These are phyloP conservation scores for Apophysomyces trapeziformis DNA, from an alignment of 371 early-diverging fungal species.

Conservation along the genomic window DNA sequence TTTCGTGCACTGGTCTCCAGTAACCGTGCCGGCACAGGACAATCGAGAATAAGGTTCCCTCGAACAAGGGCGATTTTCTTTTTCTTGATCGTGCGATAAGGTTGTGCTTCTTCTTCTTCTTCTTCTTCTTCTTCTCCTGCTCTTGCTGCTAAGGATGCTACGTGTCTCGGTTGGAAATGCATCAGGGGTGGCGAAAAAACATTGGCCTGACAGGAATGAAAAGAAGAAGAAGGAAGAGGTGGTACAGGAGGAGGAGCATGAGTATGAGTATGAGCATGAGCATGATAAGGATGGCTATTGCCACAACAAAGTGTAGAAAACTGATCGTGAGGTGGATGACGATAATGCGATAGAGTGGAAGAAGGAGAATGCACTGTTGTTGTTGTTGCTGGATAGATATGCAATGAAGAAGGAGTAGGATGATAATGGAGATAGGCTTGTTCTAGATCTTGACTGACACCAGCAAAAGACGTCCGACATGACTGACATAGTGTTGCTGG, in stretches of 20 bases:
- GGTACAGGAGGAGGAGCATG: too few relatives aligned
- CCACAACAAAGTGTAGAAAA: too few relatives aligned
- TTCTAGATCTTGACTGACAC: not conserved
- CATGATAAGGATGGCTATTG: not conserved
- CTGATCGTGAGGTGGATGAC: too few relatives aligned
- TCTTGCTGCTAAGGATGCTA: not conserved
- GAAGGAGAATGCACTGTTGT: too few relatives aligned
- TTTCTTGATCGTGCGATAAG: not conserved
- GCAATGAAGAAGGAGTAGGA: too few relatives aligned
- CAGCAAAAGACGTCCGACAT: not conserved
- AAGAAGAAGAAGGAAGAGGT: too few relatives aligned
- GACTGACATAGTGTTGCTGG: not conserved
- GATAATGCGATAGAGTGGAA: too few relatives aligned
- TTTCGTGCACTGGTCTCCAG: conserved; percentile 43
- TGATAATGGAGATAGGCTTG: not conserved
- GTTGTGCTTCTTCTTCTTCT: too few relatives aligned
- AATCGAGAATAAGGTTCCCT: conserved; percentile 60
- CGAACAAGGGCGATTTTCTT: conserved; percentile 36
- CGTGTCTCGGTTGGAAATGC: not conserved
- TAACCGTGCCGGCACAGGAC: conserved; percentile 54
- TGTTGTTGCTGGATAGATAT: too few relatives aligned
- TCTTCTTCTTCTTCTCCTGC: too few relatives aligned
- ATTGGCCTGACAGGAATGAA: too few relatives aligned
- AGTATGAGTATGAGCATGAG: not conserved
- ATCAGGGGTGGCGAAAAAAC: too few relatives aligned